A percentile compares a stretch with the other conserved stretches of the same genome.
Evolutionary conservation across 73 alveolate species (phyloP).

Genomic region (Paramecium biaurelia): DNA sequence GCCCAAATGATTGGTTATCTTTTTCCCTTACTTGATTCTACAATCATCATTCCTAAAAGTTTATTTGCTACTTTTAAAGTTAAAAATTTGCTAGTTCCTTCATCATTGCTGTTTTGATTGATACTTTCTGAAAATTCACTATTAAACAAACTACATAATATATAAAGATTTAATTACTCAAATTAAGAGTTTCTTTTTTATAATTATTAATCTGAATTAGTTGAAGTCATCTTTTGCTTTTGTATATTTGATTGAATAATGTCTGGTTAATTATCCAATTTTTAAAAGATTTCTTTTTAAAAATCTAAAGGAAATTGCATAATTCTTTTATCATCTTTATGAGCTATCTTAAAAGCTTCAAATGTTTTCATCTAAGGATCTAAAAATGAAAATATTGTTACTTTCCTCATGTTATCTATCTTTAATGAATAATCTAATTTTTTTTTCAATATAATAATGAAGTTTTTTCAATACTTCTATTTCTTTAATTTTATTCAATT

Average conservation of each 20-base stretch:
- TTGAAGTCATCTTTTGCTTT: neutral
- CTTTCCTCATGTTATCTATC: constrained; percentile 29
- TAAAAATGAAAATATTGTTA: neutral
- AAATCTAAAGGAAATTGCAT: neutral
- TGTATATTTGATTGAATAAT: neutral
- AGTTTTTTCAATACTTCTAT: constrained; percentile 9
- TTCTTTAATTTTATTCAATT: constrained; percentile 31
- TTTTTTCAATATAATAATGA: constrained; percentile 27
- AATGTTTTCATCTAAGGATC: neutral
- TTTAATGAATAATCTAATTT: constrained; percentile 7
- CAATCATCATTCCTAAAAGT: constrained; percentile 33
- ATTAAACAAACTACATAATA: neutral
- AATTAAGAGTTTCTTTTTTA: neutral
- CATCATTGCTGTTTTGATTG: neutral
- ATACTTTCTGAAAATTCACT: constrained; percentile 22
- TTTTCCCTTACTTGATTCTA: constrained; percentile 22
- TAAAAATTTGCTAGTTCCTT: constrained; percentile 26
- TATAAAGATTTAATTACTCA: neutral
- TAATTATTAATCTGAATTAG: neutral
- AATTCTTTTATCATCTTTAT: neutral
- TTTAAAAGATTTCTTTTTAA: neutral
- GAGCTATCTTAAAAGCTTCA: neutral
- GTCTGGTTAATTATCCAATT: neutral
- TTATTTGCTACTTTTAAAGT: constrained; percentile 47
- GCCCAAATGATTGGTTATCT: constrained; percentile 30